Evolutionary conservation across 164 flowering plant genomes (phyloP), one percentile per base, ranked within the genome.

Genomic region (Stephania japonica): DNA sequence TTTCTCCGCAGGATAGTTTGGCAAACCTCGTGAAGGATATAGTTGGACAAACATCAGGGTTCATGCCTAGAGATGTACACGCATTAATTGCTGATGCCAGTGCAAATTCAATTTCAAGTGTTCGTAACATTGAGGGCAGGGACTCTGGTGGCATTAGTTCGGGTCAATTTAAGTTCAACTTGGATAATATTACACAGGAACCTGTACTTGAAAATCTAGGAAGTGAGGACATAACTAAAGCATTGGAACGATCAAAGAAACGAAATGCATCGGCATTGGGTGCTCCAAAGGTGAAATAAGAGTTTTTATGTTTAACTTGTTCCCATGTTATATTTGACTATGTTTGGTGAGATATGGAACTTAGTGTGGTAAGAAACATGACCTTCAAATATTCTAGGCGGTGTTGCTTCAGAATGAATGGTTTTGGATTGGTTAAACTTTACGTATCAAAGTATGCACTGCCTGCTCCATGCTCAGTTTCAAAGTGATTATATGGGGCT

Each of bases 71-170:
- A 76, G 99, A 95, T 79, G 73, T 95, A 72, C 79, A 71, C 63
- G 91, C 94, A 72, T 74, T 95, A 76, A 71, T 91, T 82, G 99
- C 99, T 53, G 97, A 92, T 88, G 89, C 92, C 74, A 88, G 87
- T 73, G 88, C 88, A 68, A 88, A 84, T 84, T 76, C 86, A 53
- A 66, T 90, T 7, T 76, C 80, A 24, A 82, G 76, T 73, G 73
- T 73, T 42, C 76, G 71, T 8, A 53, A 70, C 42, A 68, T 19
- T 69, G 77, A 84, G 70, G 19, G 81, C 2, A 42, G 25, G 71
- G 79, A 79, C 19, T 12, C 47, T 27, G 77, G 71, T 72, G 71
- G 43, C 16, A 67, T 21, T 41, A 62, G 67, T 69, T 70, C 80
- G 65, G 67, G 1, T 62, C 62, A 38, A 53, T 49, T 71, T 7